Base-by-base conservation (phyloP, 805 yeast species). In the Torulaspora maleeae region DNA sequence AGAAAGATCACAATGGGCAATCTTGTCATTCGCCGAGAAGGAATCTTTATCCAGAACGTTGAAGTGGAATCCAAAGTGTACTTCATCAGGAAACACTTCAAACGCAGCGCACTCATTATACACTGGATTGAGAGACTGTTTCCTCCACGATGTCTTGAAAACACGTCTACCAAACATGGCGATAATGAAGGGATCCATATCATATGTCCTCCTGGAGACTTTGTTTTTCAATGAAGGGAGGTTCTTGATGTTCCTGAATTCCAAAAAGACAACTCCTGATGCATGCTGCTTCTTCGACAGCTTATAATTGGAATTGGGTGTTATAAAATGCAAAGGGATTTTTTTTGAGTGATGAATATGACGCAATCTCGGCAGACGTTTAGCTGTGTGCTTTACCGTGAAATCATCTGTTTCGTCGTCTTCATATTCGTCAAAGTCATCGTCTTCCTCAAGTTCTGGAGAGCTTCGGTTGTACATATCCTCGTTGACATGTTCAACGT, bases 171-270 rank as follows among this genome's bases (percentile, higher is more conserved):
- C 96, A 63, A 91, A 88, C 0, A 96, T 82, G 1, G 88, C 82
- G 15, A 91, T 88, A 2, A 91, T 91, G 67, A 91, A 93, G 2
- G 98, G 98, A 60, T 93, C 99, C 95, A 93, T 87, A 64, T 89
- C 96, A 59, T 85, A 91, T 15, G 41, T 48, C 1, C 90, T 82
- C 17, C 87, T 78, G 8, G 89, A 71, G 12, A 86, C 68, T 39
- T 59, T 63, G 52, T 83, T 82, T 33, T 76, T 75, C 43, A 82
- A 73, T 0, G 95, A 86, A 1, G 99, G 99, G 29, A 91, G 69
- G 46, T 83, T 88, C 2, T 78, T 68, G 8, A 91, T 88, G 1
- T 83, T 77, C 3, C 79, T 75, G 16, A 91, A 78, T 51, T 90
- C 95, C 28, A 91, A 59, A 55, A 84, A 86, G 3, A 86, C 64